Percentiles rank a stretch among this genome's conserved stretches.
These are phyloP conservation scores for Morella rubra DNA, from an alignment of 306 rosid species.

Conservation along the genomic window DNA sequence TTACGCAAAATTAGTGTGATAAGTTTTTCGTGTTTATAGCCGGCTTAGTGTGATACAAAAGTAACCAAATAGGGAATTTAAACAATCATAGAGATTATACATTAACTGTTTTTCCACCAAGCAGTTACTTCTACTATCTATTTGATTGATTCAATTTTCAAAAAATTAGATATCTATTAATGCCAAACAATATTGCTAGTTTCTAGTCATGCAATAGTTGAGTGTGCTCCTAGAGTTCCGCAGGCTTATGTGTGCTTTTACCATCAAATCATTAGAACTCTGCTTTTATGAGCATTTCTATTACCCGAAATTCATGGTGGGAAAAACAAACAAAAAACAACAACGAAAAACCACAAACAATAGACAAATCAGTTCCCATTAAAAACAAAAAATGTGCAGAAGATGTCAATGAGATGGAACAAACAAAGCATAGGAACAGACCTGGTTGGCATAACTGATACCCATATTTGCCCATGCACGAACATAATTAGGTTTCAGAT, in stretches of 20 bases:
- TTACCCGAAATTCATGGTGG: neutral
- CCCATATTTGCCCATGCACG: slow-evolving; percentile 99
- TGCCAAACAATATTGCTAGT: neutral
- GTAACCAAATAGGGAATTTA: neutral
- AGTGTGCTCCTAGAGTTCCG: neutral
- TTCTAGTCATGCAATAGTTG: neutral
- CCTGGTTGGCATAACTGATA: slow-evolving; percentile 98
- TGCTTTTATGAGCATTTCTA: neutral
- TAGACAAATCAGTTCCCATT: neutral
- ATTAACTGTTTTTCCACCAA: neutral
- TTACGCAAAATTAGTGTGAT: neutral
- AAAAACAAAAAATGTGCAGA: neutral
- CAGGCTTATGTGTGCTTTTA: neutral
- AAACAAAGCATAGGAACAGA: slow-evolving; percentile 25
- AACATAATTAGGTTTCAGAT: slow-evolving; percentile 96
- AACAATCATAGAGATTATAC: neutral
- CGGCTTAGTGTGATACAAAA: neutral
- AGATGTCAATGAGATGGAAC: slow-evolving; percentile 16
- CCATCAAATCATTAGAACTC: neutral
- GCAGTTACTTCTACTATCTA: neutral
- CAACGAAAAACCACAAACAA: slow-evolving; percentile 4
- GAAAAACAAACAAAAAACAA: neutral
- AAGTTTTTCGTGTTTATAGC: neutral
- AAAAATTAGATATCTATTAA: neutral
- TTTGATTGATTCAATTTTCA: neutral